Evolutionary conservation across 805 yeast species (phyloP), one percentile per base, ranked within the genome.

Genomic region (Tetrapisispora nanseiensis): DNA sequence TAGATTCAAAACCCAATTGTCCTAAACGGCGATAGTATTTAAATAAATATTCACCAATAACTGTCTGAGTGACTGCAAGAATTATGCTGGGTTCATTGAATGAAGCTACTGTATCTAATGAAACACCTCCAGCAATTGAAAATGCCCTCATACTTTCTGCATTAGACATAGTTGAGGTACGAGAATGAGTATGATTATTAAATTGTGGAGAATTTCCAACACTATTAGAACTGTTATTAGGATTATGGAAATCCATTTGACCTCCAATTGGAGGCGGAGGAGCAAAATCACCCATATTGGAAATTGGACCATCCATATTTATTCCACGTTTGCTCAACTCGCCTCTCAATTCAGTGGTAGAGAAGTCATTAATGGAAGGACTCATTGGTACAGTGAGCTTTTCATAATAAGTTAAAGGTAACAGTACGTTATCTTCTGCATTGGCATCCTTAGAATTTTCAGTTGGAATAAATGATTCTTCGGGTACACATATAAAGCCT

Each of bases 31-130:
- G 78, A 59, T 81, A 85, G 59, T 89, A 89, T 62, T 90, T 90
- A 74, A 72, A 80, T 44, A 89, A 67, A 50, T 78, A 85, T 58
- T 90, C 97, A 40, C 98, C 98, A 61, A 89, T 83, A 34, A 90
- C 87, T 4, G 92, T 84, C 63, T 90, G 97, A 0, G 97, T 83
- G 43, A 90, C 75, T 1, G 90, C 89, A 2, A 86, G 86, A 50
- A 83, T 79, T 73, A 84, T 84, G 33, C 79, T 77, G 37, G 76
- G 75, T 50, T 79, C 84, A 1, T 81, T 76, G 39, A 78, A 64
- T 0, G 86, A 79, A 7, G 78, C 80, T 55, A 74, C 70, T 0
- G 87, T 80, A 43, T 77, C 65, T 45, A 59, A 49, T 20, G 66
- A 65, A 6, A 65, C 42, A 9, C 63, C 67, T 33, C 68, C 67